phyloP scores from a whole-genome alignment of 257 asterid species.

The Anisodus tanguticus region DNA sequence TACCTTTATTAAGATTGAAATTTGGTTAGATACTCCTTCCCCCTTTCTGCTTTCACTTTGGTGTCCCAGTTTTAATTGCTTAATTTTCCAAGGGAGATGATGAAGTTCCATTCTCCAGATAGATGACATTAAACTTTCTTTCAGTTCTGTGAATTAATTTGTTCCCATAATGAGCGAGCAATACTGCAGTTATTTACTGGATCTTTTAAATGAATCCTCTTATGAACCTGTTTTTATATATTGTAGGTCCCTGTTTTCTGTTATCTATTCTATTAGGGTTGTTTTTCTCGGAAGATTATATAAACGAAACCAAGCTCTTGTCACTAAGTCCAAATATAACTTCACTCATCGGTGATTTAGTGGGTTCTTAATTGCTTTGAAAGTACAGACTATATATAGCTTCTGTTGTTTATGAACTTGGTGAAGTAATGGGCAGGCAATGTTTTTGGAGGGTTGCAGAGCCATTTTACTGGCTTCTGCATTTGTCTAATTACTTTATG shows the following conservation, averaged over 20 bases:
- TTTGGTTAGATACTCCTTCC: neutral
- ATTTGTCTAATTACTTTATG: neutral
- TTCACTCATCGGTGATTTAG: conserved; percentile 18
- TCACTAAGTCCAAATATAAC: neutral
- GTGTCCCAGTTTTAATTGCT: neutral
- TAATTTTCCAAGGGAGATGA: conserved; percentile 19
- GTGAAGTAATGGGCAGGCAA: neutral
- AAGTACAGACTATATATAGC: neutral
- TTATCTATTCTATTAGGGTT: neutral
- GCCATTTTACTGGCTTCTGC: neutral
- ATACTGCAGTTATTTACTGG: conserved; percentile 1
- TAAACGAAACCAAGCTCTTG: neutral
- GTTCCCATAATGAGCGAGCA: conserved; percentile 15
- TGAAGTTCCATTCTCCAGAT: conserved; percentile 12
- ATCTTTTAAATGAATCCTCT: conserved; percentile 18
- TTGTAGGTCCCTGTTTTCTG: neutral
- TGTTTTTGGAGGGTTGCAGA: neutral
- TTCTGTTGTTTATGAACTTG: conserved; percentile 11
- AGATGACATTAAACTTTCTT: neutral
- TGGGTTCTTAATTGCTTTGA: neutral
- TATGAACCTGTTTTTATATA: neutral
- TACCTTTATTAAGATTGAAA: neutral
- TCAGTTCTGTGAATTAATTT: neutral
- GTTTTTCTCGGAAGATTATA: neutral
- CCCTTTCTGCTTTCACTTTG: neutral